Percentiles rank a stretch among this genome's conserved stretches.
These are phyloP conservation scores for Heliamphora pulchella DNA, from an alignment of 179 eudicot species.

Conservation along the genomic window DNA sequence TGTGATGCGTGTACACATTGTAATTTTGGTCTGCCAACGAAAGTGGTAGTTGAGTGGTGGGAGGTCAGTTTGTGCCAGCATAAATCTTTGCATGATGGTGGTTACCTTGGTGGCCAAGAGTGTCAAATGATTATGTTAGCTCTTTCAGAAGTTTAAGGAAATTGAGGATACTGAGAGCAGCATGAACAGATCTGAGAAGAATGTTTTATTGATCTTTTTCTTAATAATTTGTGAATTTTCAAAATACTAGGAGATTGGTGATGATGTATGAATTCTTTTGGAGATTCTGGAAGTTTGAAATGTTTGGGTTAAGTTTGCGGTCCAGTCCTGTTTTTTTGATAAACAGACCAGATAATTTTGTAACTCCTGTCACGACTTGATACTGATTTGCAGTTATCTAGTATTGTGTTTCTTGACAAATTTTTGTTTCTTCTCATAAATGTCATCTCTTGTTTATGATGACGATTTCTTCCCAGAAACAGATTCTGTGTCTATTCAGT, in stretches of 20 bases:
- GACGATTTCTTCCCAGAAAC: not conserved
- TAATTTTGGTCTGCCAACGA: not conserved
- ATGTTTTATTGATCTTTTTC: not conserved
- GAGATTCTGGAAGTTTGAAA: not conserved
- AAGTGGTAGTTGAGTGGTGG: not conserved
- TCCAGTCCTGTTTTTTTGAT: not conserved
- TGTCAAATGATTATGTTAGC: not conserved
- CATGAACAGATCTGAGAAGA: constrained; percentile 4
- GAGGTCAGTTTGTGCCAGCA: not conserved
- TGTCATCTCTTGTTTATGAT: not conserved
- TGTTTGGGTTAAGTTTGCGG: not conserved
- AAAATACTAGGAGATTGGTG: not conserved
- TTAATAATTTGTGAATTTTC: not conserved
- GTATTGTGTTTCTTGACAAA: not conserved
- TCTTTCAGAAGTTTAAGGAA: not conserved
- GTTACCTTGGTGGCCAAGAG: not conserved
- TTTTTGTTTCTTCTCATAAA: not conserved
- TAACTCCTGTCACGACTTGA: too few species aligned
- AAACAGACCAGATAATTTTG: too few species aligned
- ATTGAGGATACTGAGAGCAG: constrained; percentile 3
- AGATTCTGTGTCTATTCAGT: too few species aligned
- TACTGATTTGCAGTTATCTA: not conserved
- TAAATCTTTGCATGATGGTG: not conserved
- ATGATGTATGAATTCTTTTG: not conserved
- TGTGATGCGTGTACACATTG: not conserved